phyloP scores from a whole-genome alignment of 2,329 filamentous ascomycete genomes.

The Coleophoma eucalyptorum region DNA sequence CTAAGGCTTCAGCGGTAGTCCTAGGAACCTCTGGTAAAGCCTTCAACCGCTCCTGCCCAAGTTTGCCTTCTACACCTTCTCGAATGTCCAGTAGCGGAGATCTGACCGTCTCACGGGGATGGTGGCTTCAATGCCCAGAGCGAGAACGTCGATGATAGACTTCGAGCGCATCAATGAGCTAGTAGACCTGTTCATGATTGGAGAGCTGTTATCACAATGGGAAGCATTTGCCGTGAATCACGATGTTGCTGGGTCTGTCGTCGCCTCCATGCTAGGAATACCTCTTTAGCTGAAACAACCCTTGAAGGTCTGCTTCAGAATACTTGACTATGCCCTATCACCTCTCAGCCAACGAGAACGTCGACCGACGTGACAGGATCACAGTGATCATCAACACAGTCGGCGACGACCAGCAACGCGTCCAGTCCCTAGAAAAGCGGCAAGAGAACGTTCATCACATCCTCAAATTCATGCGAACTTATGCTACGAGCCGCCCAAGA shows the following conservation, averaged over 20 bases:
- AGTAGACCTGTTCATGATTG: too few species aligned
- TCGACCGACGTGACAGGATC: background rate
- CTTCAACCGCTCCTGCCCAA: background rate
- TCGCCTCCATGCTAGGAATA: conserved; percentile 5
- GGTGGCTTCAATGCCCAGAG: conserved; percentile 1
- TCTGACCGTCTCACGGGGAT: conserved; percentile 12
- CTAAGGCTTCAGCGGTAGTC: background rate
- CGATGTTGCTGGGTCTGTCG: background rate
- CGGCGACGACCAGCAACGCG: too few species aligned
- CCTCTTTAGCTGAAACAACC: conserved; percentile 17
- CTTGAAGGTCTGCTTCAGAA: conserved; percentile 8
- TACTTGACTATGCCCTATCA: background rate
- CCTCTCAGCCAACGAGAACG: background rate
- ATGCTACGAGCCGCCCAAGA: background rate
- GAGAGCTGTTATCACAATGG: conserved; percentile 5
- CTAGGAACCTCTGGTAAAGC: background rate
- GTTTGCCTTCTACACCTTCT: conserved; percentile 5
- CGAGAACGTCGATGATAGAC: background rate
- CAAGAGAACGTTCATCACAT: conserved; percentile 1
- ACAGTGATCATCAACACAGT: too few species aligned
- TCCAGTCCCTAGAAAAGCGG: background rate
- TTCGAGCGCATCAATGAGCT: background rate
- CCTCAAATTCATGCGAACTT: conserved; percentile 1
- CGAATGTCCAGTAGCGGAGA: conserved; percentile 14
- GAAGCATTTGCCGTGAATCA: conserved; percentile 6